phyloP scores from a whole-genome alignment of 768 basidiomycete species.

The Tricholoma sp. region DNA sequence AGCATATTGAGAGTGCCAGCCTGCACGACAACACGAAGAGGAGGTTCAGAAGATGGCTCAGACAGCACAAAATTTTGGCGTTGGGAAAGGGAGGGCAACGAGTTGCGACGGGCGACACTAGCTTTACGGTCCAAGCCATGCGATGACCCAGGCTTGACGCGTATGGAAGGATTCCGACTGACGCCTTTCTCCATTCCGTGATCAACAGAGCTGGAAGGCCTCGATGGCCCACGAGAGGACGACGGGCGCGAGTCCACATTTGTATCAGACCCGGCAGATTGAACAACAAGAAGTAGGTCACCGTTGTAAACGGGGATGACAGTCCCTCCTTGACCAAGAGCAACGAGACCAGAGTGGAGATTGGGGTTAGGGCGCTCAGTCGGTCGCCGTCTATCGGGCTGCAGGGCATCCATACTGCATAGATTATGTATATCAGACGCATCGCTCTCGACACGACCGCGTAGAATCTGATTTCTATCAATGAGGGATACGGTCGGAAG shows the following conservation, averaged over 20 bases:
- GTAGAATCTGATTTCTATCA: conserved; percentile 59
- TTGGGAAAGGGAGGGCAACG: conserved; percentile 71
- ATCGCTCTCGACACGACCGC: conserved; percentile 69
- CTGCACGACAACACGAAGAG: conserved; percentile 71
- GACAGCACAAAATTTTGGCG: conserved; percentile 51
- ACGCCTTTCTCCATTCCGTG: conserved; percentile 38
- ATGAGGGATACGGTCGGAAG: conserved; percentile 64
- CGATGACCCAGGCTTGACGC: conserved; percentile 67
- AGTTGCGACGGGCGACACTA: conserved; percentile 69
- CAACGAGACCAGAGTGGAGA: conserved; percentile 27
- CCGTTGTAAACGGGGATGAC: conserved; percentile 72
- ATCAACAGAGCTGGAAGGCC: conserved; percentile 65
- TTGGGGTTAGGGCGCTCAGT: conserved; percentile 27
- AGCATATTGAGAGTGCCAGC: conserved; percentile 74
- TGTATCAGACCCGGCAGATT: conserved; percentile 44
- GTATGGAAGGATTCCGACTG: conserved; percentile 66
- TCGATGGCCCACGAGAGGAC: conserved; percentile 58
- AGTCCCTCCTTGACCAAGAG: conserved; percentile 55
- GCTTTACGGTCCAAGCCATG: conserved; percentile 73
- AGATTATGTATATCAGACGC: conserved; percentile 56
- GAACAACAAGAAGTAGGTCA: conserved; percentile 68
- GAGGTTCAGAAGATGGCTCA: conserved; percentile 64
- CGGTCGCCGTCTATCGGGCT: conserved; percentile 28
- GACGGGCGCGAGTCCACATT: conserved; percentile 46
- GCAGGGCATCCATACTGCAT: conserved; percentile 44